Evolutionary conservation across 345 rosid genomes (phyloP).

Genomic region (Citrus inodora): DNA sequence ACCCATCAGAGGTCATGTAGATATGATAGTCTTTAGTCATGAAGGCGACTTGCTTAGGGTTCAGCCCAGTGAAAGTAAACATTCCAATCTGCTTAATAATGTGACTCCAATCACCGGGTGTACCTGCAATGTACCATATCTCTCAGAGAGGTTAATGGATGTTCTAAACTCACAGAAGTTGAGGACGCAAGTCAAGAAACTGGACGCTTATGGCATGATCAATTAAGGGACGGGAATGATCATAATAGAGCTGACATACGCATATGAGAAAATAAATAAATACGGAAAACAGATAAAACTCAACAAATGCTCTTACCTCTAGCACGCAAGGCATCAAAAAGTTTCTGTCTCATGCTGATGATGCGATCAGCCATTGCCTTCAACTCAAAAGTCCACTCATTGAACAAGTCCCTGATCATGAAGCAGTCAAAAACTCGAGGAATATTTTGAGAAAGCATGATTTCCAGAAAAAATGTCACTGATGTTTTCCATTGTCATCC

Average conservation of each 20-base stretch:
- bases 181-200: background rate
- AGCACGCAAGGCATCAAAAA: conserved; percentile 54
- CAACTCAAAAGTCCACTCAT: conserved; percentile 78
- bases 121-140: conserved; percentile 32
- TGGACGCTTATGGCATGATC: background rate
- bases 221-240: background rate
- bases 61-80: conserved; percentile 76
- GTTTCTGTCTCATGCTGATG: conserved; percentile 71
- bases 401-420: conserved; percentile 43
- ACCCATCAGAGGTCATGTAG: conserved; percentile 82
- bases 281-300: background rate
- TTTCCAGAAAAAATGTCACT: background rate
- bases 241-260: background rate
- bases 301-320: conserved; percentile 34
- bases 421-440: background rate
- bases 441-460: background rate
- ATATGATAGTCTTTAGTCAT: conserved; percentile 70
- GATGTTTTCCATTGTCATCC: background rate
- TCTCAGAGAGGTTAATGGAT: background rate
- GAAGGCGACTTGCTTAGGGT: conserved; percentile 56
- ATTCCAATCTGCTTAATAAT: conserved; percentile 73
- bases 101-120: conserved; percentile 86
- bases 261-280: background rate
- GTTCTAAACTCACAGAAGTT: background rate
- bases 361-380: conserved; percentile 86